Evolutionary conservation across 2,329 filamentous ascomycete genomes (phyloP).

Genomic region (Penicillium rolfsii): DNA sequence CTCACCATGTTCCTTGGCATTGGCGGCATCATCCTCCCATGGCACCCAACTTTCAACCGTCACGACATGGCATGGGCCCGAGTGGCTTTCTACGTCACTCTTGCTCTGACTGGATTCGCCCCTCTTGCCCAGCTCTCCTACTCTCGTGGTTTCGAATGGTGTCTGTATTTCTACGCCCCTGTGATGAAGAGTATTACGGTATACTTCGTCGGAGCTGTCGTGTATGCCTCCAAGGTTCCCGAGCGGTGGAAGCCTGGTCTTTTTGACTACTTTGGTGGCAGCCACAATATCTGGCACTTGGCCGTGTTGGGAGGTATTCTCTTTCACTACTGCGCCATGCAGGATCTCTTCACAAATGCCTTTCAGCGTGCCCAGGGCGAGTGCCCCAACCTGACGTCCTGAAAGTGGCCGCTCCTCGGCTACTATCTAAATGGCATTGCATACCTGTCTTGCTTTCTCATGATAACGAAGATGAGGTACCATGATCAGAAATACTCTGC

Average conservation of each 20-base stretch:
- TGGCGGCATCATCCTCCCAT: conserved; percentile 87
- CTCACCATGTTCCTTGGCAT: conserved; percentile 80
- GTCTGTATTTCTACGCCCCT: conserved; percentile 85
- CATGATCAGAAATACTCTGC: conserved; percentile 3
- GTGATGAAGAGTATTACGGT: conserved; percentile 84
- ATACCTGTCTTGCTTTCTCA: conserved; percentile 15
- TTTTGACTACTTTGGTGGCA: conserved; percentile 94
- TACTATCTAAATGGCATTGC: conserved; percentile 2
- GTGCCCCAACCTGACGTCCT: conserved; percentile 39
- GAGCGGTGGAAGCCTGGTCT: conserved; percentile 90
- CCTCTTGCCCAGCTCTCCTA: conserved; percentile 82
- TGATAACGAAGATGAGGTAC: conserved; percentile 14
- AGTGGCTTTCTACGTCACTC: conserved; percentile 86
- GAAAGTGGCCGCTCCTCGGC: conserved; percentile 15
- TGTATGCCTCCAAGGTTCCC: conserved; percentile 91
- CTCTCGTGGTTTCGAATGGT: conserved; percentile 77
- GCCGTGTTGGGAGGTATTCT: conserved; percentile 92
- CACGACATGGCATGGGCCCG: conserved; percentile 90
- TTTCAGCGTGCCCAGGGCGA: conserved; percentile 67
- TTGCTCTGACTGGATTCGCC: conserved; percentile 85
- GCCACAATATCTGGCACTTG: conserved; percentile 96
- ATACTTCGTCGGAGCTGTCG: conserved; percentile 78
- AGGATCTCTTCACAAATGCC: conserved; percentile 83
- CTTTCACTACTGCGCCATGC: conserved; percentile 97
- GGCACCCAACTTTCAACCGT: conserved; percentile 94